These are phyloP conservation scores for Penicillium thymicola DNA, from an alignment of 2,329 filamentous ascomycete genomes.

Conservation along the genomic window DNA sequence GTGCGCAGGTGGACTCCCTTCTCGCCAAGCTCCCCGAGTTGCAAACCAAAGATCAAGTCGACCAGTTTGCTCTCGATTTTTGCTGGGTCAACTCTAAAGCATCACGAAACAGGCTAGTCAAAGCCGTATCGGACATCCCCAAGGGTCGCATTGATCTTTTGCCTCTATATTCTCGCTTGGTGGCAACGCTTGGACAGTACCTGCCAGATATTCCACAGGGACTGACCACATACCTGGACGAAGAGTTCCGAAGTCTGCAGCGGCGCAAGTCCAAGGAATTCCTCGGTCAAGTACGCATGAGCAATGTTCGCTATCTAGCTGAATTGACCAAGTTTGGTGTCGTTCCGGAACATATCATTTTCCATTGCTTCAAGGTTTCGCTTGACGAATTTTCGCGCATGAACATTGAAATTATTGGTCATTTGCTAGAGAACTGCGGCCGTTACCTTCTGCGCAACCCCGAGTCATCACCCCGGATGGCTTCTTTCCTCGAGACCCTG, in stretches of 20 bases:
- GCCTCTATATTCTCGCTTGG: conserved; percentile 84
- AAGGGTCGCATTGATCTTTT: conserved; percentile 90
- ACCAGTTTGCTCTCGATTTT: conserved; percentile 91
- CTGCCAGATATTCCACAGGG: conserved; percentile 93
- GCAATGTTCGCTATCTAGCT: conserved; percentile 95
- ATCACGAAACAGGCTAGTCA: conserved; percentile 88
- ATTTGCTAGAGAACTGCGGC: conserved; percentile 92
- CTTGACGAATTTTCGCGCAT: conserved; percentile 96
- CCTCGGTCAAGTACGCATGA: conserved; percentile 84
- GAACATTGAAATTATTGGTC: conserved; percentile 99
- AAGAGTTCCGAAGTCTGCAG: conserved; percentile 94
- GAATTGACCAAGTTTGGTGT: conserved; percentile 98
- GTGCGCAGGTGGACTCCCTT: conserved; percentile 90
- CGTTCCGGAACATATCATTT: conserved; percentile 96
- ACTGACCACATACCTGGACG: conserved; percentile 86
- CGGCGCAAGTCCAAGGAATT: conserved; percentile 98
- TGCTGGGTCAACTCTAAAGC: conserved; percentile 98
- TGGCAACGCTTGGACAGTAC: conserved; percentile 89
- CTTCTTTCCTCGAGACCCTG: conserved; percentile 87
- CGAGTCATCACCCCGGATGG: conserved; percentile 90
- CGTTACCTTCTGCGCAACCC: conserved; percentile 89
- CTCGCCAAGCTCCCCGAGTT: conserved; percentile 85
- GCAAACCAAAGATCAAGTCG: conserved; percentile 85
- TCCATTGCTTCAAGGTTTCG: conserved; percentile 96
- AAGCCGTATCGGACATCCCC: conserved; percentile 88